Percentiles rank a stretch among this genome's conserved stretches.
Conservation (phyloP, 2,329 filamentous ascomycete species). For the Aspergillus latus region DNA sequence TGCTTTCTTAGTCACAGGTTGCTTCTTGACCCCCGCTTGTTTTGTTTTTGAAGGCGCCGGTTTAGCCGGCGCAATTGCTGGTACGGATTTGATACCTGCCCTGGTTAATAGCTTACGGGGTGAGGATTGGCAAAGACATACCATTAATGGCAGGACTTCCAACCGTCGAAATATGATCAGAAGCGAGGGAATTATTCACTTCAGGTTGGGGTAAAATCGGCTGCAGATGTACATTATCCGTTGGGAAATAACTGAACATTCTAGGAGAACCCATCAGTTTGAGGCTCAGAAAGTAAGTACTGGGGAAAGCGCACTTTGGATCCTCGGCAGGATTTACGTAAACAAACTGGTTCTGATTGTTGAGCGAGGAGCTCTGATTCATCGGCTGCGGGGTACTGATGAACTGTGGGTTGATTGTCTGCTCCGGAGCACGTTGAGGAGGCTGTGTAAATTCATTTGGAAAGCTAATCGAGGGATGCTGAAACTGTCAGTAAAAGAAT, state of each 20-base stretch:
- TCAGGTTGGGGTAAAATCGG: constrained; percentile 17
- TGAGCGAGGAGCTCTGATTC: constrained; percentile 24
- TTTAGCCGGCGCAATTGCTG: constrained; percentile 16
- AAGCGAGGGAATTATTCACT: neutral
- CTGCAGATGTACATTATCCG: constrained; percentile 29
- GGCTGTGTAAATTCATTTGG: constrained; percentile 30
- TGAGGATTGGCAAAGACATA: constrained; percentile 8
- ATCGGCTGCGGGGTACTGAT: constrained; percentile 31
- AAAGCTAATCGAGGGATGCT: constrained; percentile 33
- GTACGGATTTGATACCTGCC: constrained; percentile 17
- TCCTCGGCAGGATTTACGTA: constrained; percentile 30
- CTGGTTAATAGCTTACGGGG: neutral
- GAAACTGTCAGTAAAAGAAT: constrained; percentile 4
- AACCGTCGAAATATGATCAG: constrained; percentile 6
- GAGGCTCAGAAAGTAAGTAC: neutral
- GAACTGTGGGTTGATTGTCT: constrained; percentile 44
- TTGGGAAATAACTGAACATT: constrained; percentile 30
- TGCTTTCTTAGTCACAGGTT: constrained; percentile 23
- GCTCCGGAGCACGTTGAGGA: constrained; percentile 25
- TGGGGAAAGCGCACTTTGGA: constrained; percentile 27
- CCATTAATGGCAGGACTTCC: constrained; percentile 14
- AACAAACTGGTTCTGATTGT: constrained; percentile 30
- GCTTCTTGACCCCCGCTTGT: constrained; percentile 25
- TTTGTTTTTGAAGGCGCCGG: constrained; percentile 20
- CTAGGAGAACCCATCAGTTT: constrained; percentile 14